Evolutionary conservation across 2,329 filamentous ascomycete species (phyloP).

Genomic region (Sordariomycetes sp.): DNA sequence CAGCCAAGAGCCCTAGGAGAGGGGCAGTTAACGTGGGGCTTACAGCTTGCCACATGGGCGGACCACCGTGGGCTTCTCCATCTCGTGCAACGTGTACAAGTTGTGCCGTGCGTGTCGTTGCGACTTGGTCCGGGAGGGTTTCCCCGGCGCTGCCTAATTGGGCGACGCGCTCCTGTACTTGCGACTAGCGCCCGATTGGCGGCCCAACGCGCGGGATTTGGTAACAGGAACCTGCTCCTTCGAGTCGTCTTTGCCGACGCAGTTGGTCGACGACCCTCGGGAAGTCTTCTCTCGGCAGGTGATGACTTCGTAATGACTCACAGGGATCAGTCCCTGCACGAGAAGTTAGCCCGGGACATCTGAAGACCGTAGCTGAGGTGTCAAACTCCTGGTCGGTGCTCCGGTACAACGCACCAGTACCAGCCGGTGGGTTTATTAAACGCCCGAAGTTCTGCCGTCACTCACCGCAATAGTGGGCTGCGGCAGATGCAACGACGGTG

Average conservation of each 20-base stretch:
- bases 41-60: slow-evolving; percentile 4
- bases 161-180: neutral
- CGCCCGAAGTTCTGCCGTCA: neutral
- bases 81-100: neutral
- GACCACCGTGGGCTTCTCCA: neutral
- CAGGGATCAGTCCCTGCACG: neutral
- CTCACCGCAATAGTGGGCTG: neutral
- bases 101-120: neutral
- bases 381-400: no score
- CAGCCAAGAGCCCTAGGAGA: neutral
- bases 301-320: neutral
- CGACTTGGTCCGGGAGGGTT: neutral
- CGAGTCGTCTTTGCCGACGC: neutral
- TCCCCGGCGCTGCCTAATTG: neutral
- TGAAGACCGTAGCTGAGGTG: neutral
- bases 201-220: neutral
- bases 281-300: no score
- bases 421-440: no score
- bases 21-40: neutral
- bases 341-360: neutral
- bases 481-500: neutral
- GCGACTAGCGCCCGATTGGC: neutral
- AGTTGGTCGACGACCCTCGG: neutral
- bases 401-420: neutral
- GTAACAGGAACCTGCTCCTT: neutral